These are phyloP conservation scores for Alternaria sp. DNA, from an alignment of 2,329 filamentous ascomycete genomes.

Conservation along the genomic window DNA sequence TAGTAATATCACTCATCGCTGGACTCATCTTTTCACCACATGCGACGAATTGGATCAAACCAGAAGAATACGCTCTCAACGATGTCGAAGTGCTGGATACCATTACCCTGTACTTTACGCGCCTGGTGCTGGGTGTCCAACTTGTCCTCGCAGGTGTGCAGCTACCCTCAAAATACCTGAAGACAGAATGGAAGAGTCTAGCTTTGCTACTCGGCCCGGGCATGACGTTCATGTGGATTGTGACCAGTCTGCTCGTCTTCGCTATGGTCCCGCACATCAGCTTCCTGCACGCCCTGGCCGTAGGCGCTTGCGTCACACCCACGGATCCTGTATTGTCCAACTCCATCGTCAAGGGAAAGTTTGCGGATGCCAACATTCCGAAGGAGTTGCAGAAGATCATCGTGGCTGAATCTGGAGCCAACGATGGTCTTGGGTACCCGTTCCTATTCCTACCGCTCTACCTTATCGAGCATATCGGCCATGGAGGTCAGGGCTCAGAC, in stretches of 20 bases:
- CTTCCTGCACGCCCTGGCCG: slow-evolving; percentile 78
- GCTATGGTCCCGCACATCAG: slow-evolving; percentile 72
- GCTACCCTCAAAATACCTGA: slow-evolving; percentile 80
- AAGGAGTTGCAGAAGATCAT: slow-evolving; percentile 75
- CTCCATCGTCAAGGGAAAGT: slow-evolving; percentile 90
- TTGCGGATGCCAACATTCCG: slow-evolving; percentile 89
- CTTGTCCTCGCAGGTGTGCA: slow-evolving; percentile 88
- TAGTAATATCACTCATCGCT: slow-evolving; percentile 82
- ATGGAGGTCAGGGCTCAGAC: slow-evolving; percentile 56
- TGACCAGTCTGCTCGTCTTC: slow-evolving; percentile 80
- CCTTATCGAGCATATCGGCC: slow-evolving; percentile 75
- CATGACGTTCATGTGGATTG: slow-evolving; percentile 87
- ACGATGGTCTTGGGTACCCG: slow-evolving; percentile 87
- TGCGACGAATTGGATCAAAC: slow-evolving; percentile 76
- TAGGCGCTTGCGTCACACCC: slow-evolving; percentile 88
- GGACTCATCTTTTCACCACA: slow-evolving; percentile 81
- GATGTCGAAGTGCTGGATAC: slow-evolving; percentile 65
- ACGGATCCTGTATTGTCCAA: slow-evolving; percentile 89
- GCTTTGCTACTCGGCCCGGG: slow-evolving; percentile 78
- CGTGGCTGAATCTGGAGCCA: slow-evolving; percentile 77
- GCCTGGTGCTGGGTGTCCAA: slow-evolving; percentile 88
- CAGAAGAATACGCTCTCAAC: slow-evolving; percentile 71
- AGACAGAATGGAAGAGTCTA: slow-evolving; percentile 78
- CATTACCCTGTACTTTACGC: slow-evolving; percentile 82
- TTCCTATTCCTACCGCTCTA: slow-evolving; percentile 87